phyloP scores from a whole-genome alignment of 78 protist species.

The Anaeramoeba ignava region DNA sequence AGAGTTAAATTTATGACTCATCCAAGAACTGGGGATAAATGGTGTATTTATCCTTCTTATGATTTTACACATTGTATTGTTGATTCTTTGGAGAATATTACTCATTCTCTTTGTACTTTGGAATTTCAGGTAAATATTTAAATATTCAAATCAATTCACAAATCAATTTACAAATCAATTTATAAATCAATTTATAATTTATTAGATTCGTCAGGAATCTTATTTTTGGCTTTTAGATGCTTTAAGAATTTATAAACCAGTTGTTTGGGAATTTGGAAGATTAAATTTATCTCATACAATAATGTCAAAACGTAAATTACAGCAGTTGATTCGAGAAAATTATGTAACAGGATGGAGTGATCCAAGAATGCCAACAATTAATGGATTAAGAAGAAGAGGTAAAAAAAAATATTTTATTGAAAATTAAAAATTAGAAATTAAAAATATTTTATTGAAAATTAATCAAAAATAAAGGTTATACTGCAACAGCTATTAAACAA shows the following conservation, averaged over 20 bases:
- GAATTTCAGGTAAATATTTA: slow-evolving; percentile 66
- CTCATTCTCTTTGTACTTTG: slow-evolving; percentile 95
- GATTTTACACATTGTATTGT: slow-evolving; percentile 95
- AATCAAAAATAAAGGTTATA: slow-evolving; percentile 52
- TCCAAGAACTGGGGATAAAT: slow-evolving; percentile 74
- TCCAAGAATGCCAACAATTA: not conserved
- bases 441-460: not conserved
- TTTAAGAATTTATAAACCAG: slow-evolving; percentile 74
- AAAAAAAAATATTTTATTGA: not conserved
- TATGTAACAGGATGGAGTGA: not conserved
- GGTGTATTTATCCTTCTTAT: slow-evolving; percentile 93
- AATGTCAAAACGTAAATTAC: slow-evolving; percentile 83
- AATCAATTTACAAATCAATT: not conserved
- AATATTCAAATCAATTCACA: not conserved
- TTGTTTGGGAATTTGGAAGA: slow-evolving; percentile 86
- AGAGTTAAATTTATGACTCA: slow-evolving; percentile 28
- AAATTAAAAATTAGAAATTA: not conserved
- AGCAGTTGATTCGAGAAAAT: slow-evolving; percentile 40
- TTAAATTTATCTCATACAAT: slow-evolving; percentile 75
- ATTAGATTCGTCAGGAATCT: slow-evolving; percentile 46
- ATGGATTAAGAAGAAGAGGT: not conserved
- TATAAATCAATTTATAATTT: not conserved
- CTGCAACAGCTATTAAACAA: slow-evolving; percentile 3
- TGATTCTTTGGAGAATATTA: slow-evolving; percentile 91
- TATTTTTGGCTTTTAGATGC: slow-evolving; percentile 89